Conservation (phyloP, 345 rosid genomes). For the Lenwebbia sp. region DNA sequence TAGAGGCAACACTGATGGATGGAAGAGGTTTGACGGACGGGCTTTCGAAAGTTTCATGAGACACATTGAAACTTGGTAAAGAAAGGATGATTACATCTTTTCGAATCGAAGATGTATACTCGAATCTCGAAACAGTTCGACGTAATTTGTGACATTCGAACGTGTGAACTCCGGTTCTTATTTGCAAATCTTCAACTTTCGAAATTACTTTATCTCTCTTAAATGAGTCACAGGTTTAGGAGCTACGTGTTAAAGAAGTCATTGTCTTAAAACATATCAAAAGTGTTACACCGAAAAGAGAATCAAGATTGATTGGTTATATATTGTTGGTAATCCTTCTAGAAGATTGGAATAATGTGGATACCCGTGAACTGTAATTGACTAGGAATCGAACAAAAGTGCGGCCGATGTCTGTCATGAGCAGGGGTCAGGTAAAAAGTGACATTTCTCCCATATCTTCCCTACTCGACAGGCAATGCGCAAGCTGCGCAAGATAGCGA, state of each 20-base stretch:
- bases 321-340: not conserved
- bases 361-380: not conserved
- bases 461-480: not conserved
- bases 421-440: not conserved
- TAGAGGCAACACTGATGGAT: not conserved
- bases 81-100: not conserved
- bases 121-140: fast-evolving
- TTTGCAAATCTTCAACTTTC: not conserved
- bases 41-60: not conserved
- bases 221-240: not conserved
- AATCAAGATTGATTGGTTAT: not conserved
- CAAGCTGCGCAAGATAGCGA: conserved; percentile 15
- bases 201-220: not conserved
- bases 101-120: not conserved
- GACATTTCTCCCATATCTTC: not conserved
- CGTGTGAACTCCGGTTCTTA: not conserved
- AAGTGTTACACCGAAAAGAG: not conserved
- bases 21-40: not conserved
- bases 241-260: not conserved
- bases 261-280: not conserved
- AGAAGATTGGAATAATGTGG: too few species aligned
- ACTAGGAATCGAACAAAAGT: not conserved
- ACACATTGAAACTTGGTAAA: not conserved
- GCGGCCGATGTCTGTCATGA: not conserved
- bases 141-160: not conserved